phyloP scores from a whole-genome alignment of 257 asterid species.

The Hygrophila difformis region DNA sequence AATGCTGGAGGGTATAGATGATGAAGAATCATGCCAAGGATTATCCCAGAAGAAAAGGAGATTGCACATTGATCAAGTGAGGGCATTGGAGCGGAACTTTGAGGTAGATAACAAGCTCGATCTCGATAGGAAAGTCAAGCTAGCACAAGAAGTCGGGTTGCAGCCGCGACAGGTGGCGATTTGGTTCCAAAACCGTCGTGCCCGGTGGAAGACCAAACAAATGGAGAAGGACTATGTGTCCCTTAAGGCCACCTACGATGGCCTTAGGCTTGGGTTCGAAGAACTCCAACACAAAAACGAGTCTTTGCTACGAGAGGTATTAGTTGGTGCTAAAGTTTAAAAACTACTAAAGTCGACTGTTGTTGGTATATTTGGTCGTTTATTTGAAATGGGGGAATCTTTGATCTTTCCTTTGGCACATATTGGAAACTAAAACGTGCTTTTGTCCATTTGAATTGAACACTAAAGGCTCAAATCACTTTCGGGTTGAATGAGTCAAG shows the following conservation, averaged over 20 bases:
- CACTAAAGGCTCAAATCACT: too few species aligned
- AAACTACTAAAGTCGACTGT: too few species aligned
- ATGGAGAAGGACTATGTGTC: slow-evolving; percentile 51
- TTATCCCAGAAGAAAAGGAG: slow-evolving; percentile 51
- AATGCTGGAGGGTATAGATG: slow-evolving; percentile 52
- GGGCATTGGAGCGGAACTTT: slow-evolving; percentile 58
- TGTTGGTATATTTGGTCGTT: too few species aligned
- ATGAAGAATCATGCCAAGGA: slow-evolving; percentile 50
- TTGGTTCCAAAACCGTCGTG: slow-evolving; percentile 74
- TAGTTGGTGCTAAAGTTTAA: too few species aligned
- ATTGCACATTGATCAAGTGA: slow-evolving; percentile 47
- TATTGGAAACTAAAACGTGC: too few species aligned
- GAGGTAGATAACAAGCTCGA: slow-evolving; percentile 67
- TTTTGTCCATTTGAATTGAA: too few species aligned
- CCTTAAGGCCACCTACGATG: slow-evolving; percentile 46
- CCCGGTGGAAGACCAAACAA: slow-evolving; percentile 64
- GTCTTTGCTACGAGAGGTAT: slow-evolving; percentile 35
- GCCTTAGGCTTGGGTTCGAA: slow-evolving; percentile 35
- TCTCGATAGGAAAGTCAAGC: slow-evolving; percentile 58
- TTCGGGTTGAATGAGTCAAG: too few species aligned
- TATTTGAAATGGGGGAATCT: too few species aligned
- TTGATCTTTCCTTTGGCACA: too few species aligned
- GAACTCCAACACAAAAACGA: slow-evolving; percentile 42
- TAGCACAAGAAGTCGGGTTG: slow-evolving; percentile 58
- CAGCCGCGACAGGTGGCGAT: slow-evolving; percentile 74